Evolutionary conservation across 1,284 basidiomycete genomes (phyloP).

Genomic region (Naganishia sp.): DNA sequence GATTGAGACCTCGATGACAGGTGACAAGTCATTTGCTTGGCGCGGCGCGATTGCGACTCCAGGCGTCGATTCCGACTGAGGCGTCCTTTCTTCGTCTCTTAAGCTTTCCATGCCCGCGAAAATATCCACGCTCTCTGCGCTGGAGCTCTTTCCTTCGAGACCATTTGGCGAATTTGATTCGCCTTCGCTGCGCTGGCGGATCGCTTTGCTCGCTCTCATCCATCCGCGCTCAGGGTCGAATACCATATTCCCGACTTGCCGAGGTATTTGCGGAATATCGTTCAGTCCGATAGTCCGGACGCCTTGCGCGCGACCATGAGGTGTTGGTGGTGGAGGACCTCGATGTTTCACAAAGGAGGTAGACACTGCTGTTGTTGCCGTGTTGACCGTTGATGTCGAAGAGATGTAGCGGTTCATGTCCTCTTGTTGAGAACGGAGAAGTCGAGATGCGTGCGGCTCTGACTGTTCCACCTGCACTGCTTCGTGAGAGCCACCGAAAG

Average conservation of each 20-base stretch:
- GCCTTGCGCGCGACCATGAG: slow-evolving; percentile 33
- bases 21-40: slow-evolving; percentile 16
- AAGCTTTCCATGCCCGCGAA: slow-evolving; percentile 84
- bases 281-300: slow-evolving; percentile 67
- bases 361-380: slow-evolving; percentile 65
- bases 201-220: slow-evolving; percentile 62
- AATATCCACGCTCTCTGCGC: slow-evolving; percentile 71
- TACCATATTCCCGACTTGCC: slow-evolving; percentile 79
- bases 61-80: slow-evolving; percentile 12
- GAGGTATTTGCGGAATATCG: slow-evolving; percentile 67
- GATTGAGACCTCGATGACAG: slow-evolving; percentile 16
- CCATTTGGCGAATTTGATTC: slow-evolving; percentile 47
- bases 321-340: slow-evolving; percentile 58
- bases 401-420: slow-evolving; percentile 85
- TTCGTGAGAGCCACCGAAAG: neutral
- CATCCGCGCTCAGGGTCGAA: slow-evolving; percentile 76
- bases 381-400: slow-evolving; percentile 45
- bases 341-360: slow-evolving; percentile 80
- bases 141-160: slow-evolving; percentile 38
- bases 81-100: slow-evolving; percentile 33
- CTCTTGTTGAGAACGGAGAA: slow-evolving; percentile 48
- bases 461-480: neutral
- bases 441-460: neutral
- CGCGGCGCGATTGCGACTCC: slow-evolving; percentile 11
- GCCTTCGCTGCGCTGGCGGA: slow-evolving; percentile 32